A percentile compares a stretch with the other conserved stretches of the same genome.
Evolutionary conservation across 345 rosid genomes (phyloP).

Genomic region (Eucalyptus albens): DNA sequence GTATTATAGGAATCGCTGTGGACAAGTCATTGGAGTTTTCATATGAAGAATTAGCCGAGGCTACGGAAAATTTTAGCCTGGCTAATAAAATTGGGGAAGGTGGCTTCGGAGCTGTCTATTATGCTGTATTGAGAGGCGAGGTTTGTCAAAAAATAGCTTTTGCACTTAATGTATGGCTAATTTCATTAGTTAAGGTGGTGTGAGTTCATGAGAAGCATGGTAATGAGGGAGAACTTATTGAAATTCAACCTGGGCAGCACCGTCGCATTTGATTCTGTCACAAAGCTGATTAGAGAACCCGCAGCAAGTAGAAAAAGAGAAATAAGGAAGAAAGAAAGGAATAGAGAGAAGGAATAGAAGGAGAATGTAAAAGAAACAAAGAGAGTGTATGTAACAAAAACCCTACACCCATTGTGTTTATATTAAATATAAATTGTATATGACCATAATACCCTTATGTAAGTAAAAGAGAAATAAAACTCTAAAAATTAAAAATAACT

Average conservation of each 20-base stretch:
- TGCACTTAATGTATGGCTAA: neutral
- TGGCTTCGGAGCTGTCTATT: conserved; percentile 89
- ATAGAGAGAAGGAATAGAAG: too few species aligned
- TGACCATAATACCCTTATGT: too few species aligned
- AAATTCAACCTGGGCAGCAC: neutral
- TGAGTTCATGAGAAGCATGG: neutral
- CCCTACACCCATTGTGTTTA: too few species aligned
- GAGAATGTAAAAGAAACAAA: too few species aligned
- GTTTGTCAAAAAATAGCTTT: conserved; percentile 14
- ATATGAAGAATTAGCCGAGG: conserved; percentile 87
- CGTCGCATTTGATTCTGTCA: neutral
- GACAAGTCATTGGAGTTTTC: conserved; percentile 83
- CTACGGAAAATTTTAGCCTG: conserved; percentile 73
- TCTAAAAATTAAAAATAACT: too few species aligned
- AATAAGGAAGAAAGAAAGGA: too few species aligned
- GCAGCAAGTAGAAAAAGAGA: too few species aligned
- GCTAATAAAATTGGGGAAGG: conserved; percentile 90
- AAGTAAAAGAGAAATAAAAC: too few species aligned
- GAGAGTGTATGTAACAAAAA: too few species aligned
- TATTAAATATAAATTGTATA: too few species aligned
- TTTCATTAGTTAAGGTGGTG: neutral
- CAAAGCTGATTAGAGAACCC: too few species aligned
- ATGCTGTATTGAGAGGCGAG: conserved; percentile 93
- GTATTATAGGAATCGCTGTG: conserved; percentile 52
- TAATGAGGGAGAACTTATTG: neutral